Evolutionary conservation across 441 rosid species (phyloP), one percentile per base, ranked within the genome.

Genomic region (Sinapis alba): DNA sequence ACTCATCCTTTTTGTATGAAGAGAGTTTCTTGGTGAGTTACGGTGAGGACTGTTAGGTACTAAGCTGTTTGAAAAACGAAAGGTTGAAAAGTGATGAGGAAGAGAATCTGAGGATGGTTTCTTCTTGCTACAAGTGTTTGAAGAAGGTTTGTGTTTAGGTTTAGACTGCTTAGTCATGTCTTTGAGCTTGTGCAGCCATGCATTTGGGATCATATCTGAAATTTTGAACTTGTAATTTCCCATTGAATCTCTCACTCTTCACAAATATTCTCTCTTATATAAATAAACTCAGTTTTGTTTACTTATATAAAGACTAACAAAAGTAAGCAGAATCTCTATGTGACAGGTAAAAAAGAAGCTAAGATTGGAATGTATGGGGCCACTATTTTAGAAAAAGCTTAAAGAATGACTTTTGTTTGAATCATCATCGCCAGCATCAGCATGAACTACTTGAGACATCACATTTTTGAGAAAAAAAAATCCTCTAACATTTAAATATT

Each of bases 131-230:
- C 41, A 47, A 60, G 16, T 69, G 61, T 65, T 75, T 56, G 73
- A 36, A 36, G 76, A 76, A 43, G 80, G 69, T 61, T 67, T 77
- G 47, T 3, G 20, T 19, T 65, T 69, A 20, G 45, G 75, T 79
- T 80, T 84, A 72, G 80, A 60, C 64, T 28, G 68, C 71, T 69
- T 85, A 60, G 83, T 71, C 85, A 84, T 81, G 78, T 86, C 86
- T 75, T 80, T 89, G 78, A 87, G 89, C 82, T 84, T 89, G 69
- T 83, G 80, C 64, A 87, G 80, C 91, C 93, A 89, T 79, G 86
- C 78, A 82, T 85, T 85, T 67, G 93, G 88, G 15, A 89, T 79
- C 88, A 89, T 90, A 59, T 90, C 92, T 63, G 91, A 87, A 54
- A 87, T 64, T 71, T 62, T 89, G 77, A 87, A 89, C 76, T 77